These are phyloP conservation scores for Jatropha curcas DNA, from an alignment of 345 rosid species.

Conservation along the genomic window DNA sequence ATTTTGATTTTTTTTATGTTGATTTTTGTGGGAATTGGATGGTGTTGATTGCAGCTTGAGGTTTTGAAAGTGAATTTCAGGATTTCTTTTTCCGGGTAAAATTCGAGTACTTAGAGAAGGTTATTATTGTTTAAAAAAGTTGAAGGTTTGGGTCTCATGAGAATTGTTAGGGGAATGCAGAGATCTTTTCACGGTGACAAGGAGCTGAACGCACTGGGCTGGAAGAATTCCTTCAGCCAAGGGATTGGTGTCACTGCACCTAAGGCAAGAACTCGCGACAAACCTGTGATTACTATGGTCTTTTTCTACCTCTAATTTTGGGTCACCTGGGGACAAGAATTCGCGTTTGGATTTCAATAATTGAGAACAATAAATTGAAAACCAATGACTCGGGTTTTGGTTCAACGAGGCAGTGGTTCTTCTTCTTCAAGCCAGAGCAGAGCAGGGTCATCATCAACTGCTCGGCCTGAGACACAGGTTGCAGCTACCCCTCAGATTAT, in stretches of 20 bases:
- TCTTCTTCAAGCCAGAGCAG: conserved; percentile 85
- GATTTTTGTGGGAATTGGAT: conserved; percentile 34
- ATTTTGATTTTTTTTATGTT: conserved; percentile 18
- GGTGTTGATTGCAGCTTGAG: conserved; percentile 55
- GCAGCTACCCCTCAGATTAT: conserved; percentile 38
- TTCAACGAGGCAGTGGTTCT: conserved; percentile 85
- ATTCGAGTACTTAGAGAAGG: conserved; percentile 51
- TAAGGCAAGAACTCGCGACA: conserved; percentile 85
- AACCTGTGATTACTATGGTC: conserved; percentile 48
- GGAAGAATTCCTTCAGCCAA: conserved; percentile 83
- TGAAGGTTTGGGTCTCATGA: conserved; percentile 84
- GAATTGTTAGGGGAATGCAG: conserved; percentile 99
- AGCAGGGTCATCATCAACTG: conserved; percentile 56
- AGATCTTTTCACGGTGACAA: conserved; percentile 54
- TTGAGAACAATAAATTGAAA: conserved; percentile 19
- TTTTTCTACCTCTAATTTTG: conserved; percentile 35
- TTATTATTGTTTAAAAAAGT: conserved; percentile 62
- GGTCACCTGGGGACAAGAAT: conserved; percentile 27
- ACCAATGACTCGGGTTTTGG: conserved; percentile 86
- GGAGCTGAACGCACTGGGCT: conserved; percentile 65
- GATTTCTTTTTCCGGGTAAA: conserved; percentile 45
- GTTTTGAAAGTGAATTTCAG: conserved; percentile 43
- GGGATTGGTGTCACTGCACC: conserved; percentile 78
- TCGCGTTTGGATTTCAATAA: conserved; percentile 9
- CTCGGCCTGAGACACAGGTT: conserved; percentile 52